Percentiles rank a stretch among this genome's conserved stretches.
phyloP scores from a whole-genome alignment of 768 basidiomycete species.

The Aureoboletus auriporus region DNA sequence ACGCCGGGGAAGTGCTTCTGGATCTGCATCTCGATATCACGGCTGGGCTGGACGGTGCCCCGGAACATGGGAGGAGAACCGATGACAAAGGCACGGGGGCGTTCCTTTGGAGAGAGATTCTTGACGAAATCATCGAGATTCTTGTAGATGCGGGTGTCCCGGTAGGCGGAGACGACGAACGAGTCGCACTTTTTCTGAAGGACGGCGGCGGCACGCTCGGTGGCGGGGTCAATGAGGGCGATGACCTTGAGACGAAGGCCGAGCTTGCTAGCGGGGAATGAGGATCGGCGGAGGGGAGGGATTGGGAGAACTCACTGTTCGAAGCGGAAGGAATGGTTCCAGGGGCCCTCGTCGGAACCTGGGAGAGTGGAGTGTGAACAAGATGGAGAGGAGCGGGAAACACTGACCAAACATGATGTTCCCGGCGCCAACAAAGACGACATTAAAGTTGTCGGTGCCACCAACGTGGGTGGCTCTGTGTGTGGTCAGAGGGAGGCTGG shows the following conservation, averaged over 20 bases:
- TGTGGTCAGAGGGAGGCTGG: constrained; percentile 2
- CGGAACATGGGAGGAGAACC: constrained; percentile 95
- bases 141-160: constrained; percentile 80
- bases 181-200: constrained; percentile 89
- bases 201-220: constrained; percentile 73
- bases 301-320: constrained; percentile 59
- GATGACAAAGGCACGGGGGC: constrained; percentile 80
- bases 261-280: constrained; percentile 62
- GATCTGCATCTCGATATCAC: constrained; percentile 86
- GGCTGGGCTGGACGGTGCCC: constrained; percentile 67
- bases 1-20: constrained; percentile 84
- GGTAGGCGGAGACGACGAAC: constrained; percentile 91
- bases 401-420: constrained; percentile 94
- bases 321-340: constrained; percentile 90
- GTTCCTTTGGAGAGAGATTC: constrained; percentile 57
- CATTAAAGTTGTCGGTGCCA: constrained; percentile 79
- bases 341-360: constrained; percentile 88
- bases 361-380: constrained; percentile 7
- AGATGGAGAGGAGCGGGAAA: background rate
- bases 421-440: constrained; percentile 92
- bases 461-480: constrained; percentile 47
- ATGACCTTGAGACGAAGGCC: constrained; percentile 94
- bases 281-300: constrained; percentile 4
- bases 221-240: constrained; percentile 88
- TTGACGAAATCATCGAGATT: constrained; percentile 83